Percentiles rank a stretch among this genome's conserved stretches.
phyloP scores from a whole-genome alignment of 768 basidiomycete species.

The Mycena vitilis region DNA sequence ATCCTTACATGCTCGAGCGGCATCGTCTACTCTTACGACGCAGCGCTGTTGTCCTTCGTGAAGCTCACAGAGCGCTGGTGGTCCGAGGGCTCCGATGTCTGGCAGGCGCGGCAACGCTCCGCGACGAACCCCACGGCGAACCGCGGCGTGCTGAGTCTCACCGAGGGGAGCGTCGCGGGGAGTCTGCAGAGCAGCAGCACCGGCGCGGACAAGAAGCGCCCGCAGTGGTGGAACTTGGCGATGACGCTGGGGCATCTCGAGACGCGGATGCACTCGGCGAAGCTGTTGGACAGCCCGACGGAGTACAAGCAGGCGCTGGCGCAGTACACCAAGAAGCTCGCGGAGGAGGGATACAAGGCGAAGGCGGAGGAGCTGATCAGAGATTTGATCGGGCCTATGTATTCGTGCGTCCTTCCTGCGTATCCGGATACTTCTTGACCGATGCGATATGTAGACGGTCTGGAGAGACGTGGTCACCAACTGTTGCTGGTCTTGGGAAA shows the following conservation, averaged over 20 bases:
- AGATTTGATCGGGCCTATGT: conserved; percentile 91
- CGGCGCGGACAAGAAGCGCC: conserved; percentile 61
- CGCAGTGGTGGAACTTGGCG: conserved; percentile 86
- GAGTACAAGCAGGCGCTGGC: conserved; percentile 86
- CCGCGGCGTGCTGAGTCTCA: conserved; percentile 65
- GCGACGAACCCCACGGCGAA: conserved; percentile 50
- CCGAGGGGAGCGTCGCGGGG: conserved; percentile 60
- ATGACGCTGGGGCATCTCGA: conserved; percentile 92
- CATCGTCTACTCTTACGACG: conserved; percentile 84
- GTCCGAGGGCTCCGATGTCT: conserved; percentile 83
- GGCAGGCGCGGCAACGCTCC: conserved; percentile 77
- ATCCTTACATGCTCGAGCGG: conserved; percentile 83
- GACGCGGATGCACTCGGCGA: conserved; percentile 79
- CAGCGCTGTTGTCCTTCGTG: conserved; percentile 73
- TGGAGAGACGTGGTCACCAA: conserved; percentile 73
- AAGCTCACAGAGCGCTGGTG: conserved; percentile 88
- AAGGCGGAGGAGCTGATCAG: conserved; percentile 93
- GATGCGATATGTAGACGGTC: conserved; percentile 66
- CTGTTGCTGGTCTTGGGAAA: conserved; percentile 77
- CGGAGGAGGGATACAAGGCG: conserved; percentile 87
- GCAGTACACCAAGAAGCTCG: conserved; percentile 85
- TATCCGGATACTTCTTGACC: conserved; percentile 17
- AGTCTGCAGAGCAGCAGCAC: conserved; percentile 24
- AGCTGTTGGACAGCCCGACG: conserved; percentile 78
- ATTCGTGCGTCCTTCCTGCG: conserved; percentile 69